A percentile compares a stretch with the other conserved stretches of the same genome.
phyloP scores from a whole-genome alignment of 2,329 filamentous ascomycete genomes.

The Trichoderma pleuroti region DNA sequence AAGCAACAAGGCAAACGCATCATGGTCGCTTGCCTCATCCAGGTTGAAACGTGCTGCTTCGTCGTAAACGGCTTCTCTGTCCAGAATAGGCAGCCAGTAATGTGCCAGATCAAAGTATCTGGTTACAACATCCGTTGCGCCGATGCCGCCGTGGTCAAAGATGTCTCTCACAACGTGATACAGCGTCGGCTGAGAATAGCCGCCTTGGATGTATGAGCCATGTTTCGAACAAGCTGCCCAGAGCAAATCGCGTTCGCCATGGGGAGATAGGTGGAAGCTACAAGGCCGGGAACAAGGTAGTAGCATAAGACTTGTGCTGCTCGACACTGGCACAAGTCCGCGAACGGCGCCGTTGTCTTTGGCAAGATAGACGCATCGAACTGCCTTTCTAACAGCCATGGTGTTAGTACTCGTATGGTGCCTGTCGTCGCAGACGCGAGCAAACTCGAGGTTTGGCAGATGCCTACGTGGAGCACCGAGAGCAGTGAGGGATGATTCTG shows the following conservation, averaged over 20 bases:
- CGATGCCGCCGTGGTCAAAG: background rate
- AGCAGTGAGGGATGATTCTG: conserved; percentile 2
- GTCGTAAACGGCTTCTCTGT: background rate
- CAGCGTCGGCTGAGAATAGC: background rate
- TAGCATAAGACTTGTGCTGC: background rate
- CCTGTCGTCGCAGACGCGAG: background rate
- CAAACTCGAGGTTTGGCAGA: background rate
- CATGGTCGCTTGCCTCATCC: background rate
- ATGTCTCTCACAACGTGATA: background rate
- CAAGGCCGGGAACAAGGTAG: background rate
- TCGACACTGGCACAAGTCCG: background rate
- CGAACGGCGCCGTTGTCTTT: background rate
- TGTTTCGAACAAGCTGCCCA: background rate
- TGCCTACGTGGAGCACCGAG: background rate
- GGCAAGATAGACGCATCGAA: background rate
- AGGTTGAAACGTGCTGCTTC: background rate
- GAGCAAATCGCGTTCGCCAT: background rate
- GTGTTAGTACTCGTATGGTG: background rate
- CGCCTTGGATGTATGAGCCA: background rate
- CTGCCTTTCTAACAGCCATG: conserved; percentile 2
- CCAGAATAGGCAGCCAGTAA: background rate
- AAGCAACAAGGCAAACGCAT: background rate
- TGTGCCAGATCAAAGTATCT: background rate
- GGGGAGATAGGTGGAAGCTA: background rate
- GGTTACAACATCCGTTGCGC: background rate